Evolutionary conservation across 345 rosid species (phyloP).

Genomic region (Dovyalis caffra): DNA sequence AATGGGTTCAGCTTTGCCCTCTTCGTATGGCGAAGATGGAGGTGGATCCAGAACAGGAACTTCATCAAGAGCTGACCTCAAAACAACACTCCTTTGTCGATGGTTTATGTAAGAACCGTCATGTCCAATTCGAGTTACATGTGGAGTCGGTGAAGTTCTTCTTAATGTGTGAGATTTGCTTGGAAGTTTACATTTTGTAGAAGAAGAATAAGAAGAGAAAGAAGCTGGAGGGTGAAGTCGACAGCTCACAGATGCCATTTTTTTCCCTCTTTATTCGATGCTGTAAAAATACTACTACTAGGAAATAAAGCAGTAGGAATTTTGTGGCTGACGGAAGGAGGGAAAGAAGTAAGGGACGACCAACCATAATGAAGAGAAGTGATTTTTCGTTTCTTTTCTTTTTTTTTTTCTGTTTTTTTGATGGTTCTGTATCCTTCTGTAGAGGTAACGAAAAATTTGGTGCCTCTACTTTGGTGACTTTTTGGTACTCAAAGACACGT

Average conservation of each 20-base stretch:
- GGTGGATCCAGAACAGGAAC: constrained; percentile 41
- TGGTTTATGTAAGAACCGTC: not conserved
- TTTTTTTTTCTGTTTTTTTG: too few species aligned
- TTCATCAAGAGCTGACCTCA: constrained; percentile 46
- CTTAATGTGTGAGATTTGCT: not conserved
- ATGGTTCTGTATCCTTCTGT: not conserved
- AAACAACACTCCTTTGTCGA: constrained; percentile 21
- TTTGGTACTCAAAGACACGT: too few species aligned
- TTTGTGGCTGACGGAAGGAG: too few species aligned
- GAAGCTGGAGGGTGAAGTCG: constrained; percentile 10
- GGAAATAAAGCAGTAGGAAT: too few species aligned
- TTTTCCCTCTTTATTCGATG: not conserved
- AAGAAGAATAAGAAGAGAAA: not conserved
- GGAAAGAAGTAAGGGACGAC: too few species aligned
- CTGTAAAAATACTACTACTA: too few species aligned
- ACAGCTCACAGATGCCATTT: constrained; percentile 11
- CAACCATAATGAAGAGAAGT: too few species aligned
- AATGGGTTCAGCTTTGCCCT: constrained; percentile 14
- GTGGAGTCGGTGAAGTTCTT: not conserved
- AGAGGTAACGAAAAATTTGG: too few species aligned
- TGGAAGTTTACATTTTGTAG: not conserved
- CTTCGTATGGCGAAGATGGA: constrained; percentile 23
- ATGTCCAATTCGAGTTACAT: constrained; percentile 3
- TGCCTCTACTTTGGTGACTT: too few species aligned
- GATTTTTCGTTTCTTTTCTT: too few species aligned